These are phyloP conservation scores for Hypoxylon lenormandii DNA, from an alignment of 495 filamentous ascomycete species.

Conservation along the genomic window DNA sequence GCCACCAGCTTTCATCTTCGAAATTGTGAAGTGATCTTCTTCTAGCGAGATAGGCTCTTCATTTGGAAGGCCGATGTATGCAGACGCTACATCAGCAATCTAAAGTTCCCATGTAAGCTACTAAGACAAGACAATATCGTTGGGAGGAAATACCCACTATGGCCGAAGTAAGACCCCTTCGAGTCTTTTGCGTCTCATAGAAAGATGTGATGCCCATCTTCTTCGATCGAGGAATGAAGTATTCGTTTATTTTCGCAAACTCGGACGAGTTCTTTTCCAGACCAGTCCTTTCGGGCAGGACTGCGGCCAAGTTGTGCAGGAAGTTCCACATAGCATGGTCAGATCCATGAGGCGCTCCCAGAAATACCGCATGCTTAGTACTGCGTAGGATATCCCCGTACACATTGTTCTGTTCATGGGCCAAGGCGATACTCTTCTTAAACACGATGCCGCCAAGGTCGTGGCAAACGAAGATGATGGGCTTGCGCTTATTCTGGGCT, in stretches of 20 bases:
- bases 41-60: background rate
- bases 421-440: slow-evolving; percentile 1
- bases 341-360: background rate
- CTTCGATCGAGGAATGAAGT: background rate
- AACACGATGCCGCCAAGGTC: background rate
- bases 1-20: background rate
- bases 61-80: background rate
- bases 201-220: slow-evolving; percentile 7
- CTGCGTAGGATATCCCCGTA: slow-evolving; percentile 1
- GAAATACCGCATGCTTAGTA: background rate
- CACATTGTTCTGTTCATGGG: background rate
- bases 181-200: slow-evolving; percentile 1
- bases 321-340: background rate
- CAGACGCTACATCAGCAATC: background rate
- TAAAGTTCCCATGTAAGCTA: no score
- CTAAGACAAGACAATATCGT: no score
- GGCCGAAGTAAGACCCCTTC: background rate
- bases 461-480: slow-evolving; percentile 2
- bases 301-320: background rate
- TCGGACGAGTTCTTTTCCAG: background rate
- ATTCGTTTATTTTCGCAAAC: slow-evolving; percentile 3
- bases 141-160: background rate
- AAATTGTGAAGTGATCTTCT: background rate
- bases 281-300: no score
- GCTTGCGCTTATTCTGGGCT: slow-evolving; percentile 1